These are phyloP conservation scores for Colletotrichum paranaense DNA, from an alignment of 2,329 filamentous ascomycete genomes.

Conservation along the genomic window DNA sequence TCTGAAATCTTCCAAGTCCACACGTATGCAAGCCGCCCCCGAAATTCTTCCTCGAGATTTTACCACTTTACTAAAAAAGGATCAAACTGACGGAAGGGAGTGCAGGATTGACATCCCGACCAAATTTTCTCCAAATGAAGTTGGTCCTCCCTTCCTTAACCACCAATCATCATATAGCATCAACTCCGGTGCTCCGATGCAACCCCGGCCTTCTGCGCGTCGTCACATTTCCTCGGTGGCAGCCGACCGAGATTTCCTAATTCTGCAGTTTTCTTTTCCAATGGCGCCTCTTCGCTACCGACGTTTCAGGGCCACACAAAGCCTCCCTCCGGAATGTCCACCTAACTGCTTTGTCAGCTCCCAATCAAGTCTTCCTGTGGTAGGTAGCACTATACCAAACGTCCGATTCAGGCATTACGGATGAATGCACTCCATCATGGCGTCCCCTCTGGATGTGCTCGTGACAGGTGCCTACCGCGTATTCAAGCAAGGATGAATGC, in stretches of 20 bases:
- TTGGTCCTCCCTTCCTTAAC: not conserved
- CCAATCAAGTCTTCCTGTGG: constrained; percentile 5
- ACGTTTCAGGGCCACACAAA: constrained; percentile 12
- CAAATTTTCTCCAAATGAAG: not conserved
- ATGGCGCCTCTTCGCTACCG: not conserved
- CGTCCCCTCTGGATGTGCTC: not conserved
- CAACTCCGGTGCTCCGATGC: constrained; percentile 17
- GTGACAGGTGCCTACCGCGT: constrained; percentile 11
- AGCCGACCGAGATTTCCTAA: constrained; percentile 32
- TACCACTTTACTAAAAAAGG: too few species aligned
- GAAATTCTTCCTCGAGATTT: too few species aligned
- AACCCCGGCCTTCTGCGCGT: constrained; percentile 9
- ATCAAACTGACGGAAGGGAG: too few species aligned
- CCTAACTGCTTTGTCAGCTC: not conserved
- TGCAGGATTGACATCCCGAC: too few species aligned
- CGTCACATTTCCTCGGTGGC: constrained; percentile 30
- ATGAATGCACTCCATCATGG: constrained; percentile 29
- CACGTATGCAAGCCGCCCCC: too few species aligned
- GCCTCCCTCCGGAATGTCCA: not conserved
- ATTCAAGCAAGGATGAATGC: not conserved
- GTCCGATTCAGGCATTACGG: constrained; percentile 30
- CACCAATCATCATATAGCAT: constrained; percentile 16
- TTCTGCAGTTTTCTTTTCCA: constrained; percentile 17
- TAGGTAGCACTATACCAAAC: not conserved
- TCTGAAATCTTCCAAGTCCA: too few species aligned